These are phyloP conservation scores for Ceriops zippeliana DNA, from an alignment of 345 rosid species.

Conservation along the genomic window DNA sequence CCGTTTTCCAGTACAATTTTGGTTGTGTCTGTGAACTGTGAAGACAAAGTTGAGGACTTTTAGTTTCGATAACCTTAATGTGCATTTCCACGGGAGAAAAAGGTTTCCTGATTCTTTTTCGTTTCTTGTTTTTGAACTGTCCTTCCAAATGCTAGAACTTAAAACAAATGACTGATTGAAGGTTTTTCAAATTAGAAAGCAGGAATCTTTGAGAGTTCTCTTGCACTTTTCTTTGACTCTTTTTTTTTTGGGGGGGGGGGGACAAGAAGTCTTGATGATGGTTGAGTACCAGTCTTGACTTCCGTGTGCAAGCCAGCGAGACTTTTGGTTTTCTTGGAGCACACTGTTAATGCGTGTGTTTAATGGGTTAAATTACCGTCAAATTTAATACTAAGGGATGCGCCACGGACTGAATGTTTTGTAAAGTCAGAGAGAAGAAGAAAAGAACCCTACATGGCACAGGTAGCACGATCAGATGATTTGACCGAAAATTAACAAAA, in stretches of 20 bases:
- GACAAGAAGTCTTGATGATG: background rate
- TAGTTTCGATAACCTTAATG: background rate
- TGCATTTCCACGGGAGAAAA: no score
- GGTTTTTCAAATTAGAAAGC: conserved; percentile 5
- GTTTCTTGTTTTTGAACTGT: no score
- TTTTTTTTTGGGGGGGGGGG: background rate
- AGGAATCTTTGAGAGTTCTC: conserved; percentile 3
- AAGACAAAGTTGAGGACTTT: background rate
- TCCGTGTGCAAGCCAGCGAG: background rate
- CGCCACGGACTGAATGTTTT: no score
- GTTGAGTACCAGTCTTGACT: background rate
- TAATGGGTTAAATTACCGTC: no score
- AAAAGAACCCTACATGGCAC: background rate
- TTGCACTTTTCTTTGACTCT: background rate
- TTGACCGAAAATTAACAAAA: no score
- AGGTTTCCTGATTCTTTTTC: no score
- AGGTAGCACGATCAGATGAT: background rate
- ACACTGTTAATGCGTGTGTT: no score
- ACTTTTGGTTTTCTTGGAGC: background rate
- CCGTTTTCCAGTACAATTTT: conserved; percentile 13
- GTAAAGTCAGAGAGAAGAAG: background rate
- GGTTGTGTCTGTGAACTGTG: background rate
- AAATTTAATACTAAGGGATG: no score
- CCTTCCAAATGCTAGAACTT: no score
- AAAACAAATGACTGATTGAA: no score